Evolutionary conservation across 2,329 filamentous ascomycete species (phyloP).

Genomic region (Escovopsis weberi): DNA sequence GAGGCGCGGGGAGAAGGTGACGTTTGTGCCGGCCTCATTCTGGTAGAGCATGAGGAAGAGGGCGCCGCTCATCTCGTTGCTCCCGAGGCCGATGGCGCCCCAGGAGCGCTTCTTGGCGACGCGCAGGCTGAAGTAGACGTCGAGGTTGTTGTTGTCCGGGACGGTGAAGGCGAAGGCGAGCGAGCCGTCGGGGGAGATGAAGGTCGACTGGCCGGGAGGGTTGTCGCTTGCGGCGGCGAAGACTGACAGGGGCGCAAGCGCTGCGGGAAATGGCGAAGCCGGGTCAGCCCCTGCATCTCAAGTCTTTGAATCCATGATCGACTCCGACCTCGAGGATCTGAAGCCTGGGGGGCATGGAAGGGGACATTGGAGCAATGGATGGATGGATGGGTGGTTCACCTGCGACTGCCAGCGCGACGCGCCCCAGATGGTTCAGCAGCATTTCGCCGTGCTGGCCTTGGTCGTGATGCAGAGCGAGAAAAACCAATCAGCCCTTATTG

Average conservation of each 20-base stretch:
- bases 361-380: background rate
- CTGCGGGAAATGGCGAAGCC: slow-evolving; percentile 4
- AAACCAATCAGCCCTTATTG: background rate
- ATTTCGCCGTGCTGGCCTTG: slow-evolving; percentile 7
- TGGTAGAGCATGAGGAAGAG: slow-evolving; percentile 42
- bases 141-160: slow-evolving; percentile 28
- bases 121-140: slow-evolving; percentile 41
- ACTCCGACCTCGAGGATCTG: too few relatives aligned
- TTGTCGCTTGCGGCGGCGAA: slow-evolving; percentile 15
- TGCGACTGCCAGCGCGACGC: slow-evolving; percentile 13
- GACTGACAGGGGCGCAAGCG: slow-evolving; percentile 10
- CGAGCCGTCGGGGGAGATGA: slow-evolving; percentile 27
- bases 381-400: slow-evolving; percentile 9
- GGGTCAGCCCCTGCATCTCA: background rate
- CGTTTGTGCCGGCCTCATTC: slow-evolving; percentile 28
- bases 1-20: slow-evolving; percentile 42
- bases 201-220: slow-evolving; percentile 24
- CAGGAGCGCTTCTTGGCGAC: slow-evolving; percentile 32
- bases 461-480: background rate
- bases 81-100: slow-evolving; percentile 41
- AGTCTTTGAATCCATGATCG: too few relatives aligned
- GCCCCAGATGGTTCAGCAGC: slow-evolving; percentile 17
- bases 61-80: slow-evolving; percentile 33
- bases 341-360: background rate
- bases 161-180: slow-evolving; percentile 37